phyloP scores from a whole-genome alignment of 306 rosid species.

The Quercus ilex region DNA sequence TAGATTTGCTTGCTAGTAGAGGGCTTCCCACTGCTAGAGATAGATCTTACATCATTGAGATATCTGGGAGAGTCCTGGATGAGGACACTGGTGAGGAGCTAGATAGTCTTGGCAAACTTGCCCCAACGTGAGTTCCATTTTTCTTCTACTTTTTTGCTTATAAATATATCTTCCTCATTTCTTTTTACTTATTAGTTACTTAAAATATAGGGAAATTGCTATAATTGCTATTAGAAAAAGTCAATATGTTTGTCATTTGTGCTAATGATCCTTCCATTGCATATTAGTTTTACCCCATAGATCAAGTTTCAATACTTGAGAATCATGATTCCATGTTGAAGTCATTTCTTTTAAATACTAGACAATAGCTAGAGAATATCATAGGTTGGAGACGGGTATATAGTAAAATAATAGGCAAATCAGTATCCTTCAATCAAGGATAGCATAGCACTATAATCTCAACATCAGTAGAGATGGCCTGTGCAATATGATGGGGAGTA shows the following conservation, averaged over 20 bases:
- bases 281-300: neutral
- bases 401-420: neutral
- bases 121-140: slow-evolving; percentile 78
- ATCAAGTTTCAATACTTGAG: neutral
- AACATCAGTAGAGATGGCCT: neutral
- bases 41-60: slow-evolving; percentile 75
- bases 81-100: slow-evolving; percentile 87
- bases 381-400: neutral
- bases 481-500: neutral
- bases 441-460: neutral
- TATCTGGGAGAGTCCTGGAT: slow-evolving; percentile 78
- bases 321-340: neutral
- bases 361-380: neutral
- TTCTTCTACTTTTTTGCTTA: neutral
- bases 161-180: slow-evolving; percentile 12
- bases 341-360: neutral
- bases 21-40: slow-evolving; percentile 72
- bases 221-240: neutral
- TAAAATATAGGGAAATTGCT: slow-evolving; percentile 3
- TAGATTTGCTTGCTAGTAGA: slow-evolving; percentile 74
- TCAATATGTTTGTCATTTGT: neutral
- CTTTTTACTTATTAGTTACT: slow-evolving; percentile 5
- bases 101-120: slow-evolving; percentile 92
- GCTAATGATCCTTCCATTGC: neutral
- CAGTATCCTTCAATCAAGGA: neutral